Base-by-base conservation (phyloP, 2,329 filamentous ascomycete genomes). In the Cercospora beticola region DNA sequence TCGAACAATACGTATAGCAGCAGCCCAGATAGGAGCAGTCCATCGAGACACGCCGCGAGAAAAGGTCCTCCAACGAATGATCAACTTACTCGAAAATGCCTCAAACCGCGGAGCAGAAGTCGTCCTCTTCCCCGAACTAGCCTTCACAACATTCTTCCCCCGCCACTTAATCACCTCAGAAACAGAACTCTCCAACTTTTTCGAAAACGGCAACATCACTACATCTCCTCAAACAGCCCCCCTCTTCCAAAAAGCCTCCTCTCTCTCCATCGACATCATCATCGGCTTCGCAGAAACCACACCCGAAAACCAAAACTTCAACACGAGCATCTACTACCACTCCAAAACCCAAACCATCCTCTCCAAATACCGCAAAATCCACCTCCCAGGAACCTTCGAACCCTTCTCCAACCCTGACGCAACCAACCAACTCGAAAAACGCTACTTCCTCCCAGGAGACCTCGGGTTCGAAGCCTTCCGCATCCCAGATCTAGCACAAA, bases 121-220 rank as follows among this genome's bases (percentile, higher is more conserved):
- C 3, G 81, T 86, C 12, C 80, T 86, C 21, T 87, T 83, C 70
- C 85, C 85, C 1, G 85, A 87, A 73, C 80, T 82, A 14, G 82
- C 84, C 18, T 82, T 86, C 49, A 86, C 85, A 3, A 86, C 85
- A 0, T 87, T 87, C 79, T 87, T 86, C 73, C 85, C 85, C 0
- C 81, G 83, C 16, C 80, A 84, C 68, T 74, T 86, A 40, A 81
- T 86, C 68, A 75, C 80, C 6, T 81, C 84, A 65, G 75, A 79
- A 26, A 74, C 77, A 14, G 80, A 83, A 52, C 75, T 86, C 9
- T 81, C 82, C 28, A 71, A 75, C 12, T 86, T 82, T 75, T 86
- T 87, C 70, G 85, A 87, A 72, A 78, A 80, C 66, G 79, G 77
- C 68, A 81, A 82, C 54, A 78, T 81, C 31, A 73, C 77, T 1